Base-by-base conservation (phyloP, 2,329 filamentous ascomycete species). In the Xylariaceae sp. region DNA sequence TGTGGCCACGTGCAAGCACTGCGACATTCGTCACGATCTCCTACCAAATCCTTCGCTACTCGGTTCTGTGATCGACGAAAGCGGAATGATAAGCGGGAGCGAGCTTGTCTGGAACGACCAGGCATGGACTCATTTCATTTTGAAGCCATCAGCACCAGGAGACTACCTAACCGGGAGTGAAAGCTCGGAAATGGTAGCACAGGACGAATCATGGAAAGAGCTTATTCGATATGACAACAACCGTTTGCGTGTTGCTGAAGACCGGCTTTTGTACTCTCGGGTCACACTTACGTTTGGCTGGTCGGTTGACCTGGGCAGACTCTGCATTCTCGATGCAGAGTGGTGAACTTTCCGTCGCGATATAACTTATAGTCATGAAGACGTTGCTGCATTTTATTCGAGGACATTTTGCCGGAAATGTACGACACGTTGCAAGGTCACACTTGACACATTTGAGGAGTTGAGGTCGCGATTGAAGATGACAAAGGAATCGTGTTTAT, bases 241-340 rank as follows among this genome's bases (percentile, higher is more conserved):
- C 12, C 68, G 71, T 16, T 55, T 83, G n/a, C 69, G 69, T 48
- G 70, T 72, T 41, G 63, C 84, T 5, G 78, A 84, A 57, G 73
- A 78, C 55, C 68, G 77, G 4, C 60, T 84, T 44, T 48, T 77
- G 13, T 82, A 77, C 56, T 65, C 79, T 45, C 72, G 81, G 14
- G 60, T 82, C 9, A 81, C 76, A 14, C 56, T 85, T 59, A 71
- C 77, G 5, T 82, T 86, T 61, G 82, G 78, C 1, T 79, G 81
- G 76, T 72, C 71, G 16, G 64, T 70, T 17, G 49, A 68, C 53
- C 58, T 72, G 19, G 69, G 68, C 36, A 70, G 68, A 50, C 54
- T 77, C 6, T 73, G 68, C 50, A 65, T 77, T 28, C 60, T 79
- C 43, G 71, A 73, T 11, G 70, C 74, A 31, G 72, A 72, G 45